Percentiles rank a stretch among this genome's conserved stretches.
Evolutionary conservation across 495 filamentous ascomycete genomes (phyloP).

Genomic region (Cryomyces minteri): DNA sequence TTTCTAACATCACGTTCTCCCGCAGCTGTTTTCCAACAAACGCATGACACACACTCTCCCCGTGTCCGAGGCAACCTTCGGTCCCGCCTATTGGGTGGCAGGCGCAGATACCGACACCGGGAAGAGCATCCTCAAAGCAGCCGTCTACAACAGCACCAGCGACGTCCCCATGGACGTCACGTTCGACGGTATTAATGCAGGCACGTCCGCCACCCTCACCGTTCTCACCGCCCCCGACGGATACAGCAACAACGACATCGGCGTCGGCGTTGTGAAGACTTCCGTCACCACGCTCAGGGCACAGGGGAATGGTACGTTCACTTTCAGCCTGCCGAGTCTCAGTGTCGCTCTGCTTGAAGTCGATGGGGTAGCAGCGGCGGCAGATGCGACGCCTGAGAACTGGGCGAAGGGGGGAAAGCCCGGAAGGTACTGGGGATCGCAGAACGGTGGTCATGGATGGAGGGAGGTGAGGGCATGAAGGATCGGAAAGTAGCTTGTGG

Average conservation of each 20-base stretch:
- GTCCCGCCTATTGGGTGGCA: conserved; percentile 42
- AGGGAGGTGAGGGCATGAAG: too few species aligned
- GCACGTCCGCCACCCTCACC: conserved; percentile 32
- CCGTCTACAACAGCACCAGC: conserved; percentile 45
- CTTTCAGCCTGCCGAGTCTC: conserved; percentile 8
- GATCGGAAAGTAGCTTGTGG: too few species aligned
- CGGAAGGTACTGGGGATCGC: too few species aligned
- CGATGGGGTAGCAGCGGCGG: background rate
- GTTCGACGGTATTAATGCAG: conserved; percentile 32
- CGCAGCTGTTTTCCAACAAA: conserved; percentile 27
- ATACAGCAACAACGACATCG: conserved; percentile 23
- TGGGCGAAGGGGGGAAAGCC: too few species aligned
- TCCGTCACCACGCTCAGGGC: conserved; percentile 2
- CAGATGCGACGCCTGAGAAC: too few species aligned
- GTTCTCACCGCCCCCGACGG: conserved; percentile 33
- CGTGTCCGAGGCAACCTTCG: conserved; percentile 19
- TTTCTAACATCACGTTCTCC: background rate
- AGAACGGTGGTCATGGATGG: too few species aligned
- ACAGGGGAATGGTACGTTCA: conserved; percentile 4
- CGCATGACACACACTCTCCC: conserved; percentile 37
- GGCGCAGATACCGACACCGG: conserved; percentile 19
- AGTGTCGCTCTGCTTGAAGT: conserved; percentile 10
- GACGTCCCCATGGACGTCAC: conserved; percentile 28
- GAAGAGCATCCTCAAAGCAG: conserved; percentile 37
- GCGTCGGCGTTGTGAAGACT: conserved; percentile 6